A percentile compares a stretch with the other conserved stretches of the same genome.
Conservation (phyloP, 2,329 filamentous ascomycete species). For the Epichloe gansuensis region DNA sequence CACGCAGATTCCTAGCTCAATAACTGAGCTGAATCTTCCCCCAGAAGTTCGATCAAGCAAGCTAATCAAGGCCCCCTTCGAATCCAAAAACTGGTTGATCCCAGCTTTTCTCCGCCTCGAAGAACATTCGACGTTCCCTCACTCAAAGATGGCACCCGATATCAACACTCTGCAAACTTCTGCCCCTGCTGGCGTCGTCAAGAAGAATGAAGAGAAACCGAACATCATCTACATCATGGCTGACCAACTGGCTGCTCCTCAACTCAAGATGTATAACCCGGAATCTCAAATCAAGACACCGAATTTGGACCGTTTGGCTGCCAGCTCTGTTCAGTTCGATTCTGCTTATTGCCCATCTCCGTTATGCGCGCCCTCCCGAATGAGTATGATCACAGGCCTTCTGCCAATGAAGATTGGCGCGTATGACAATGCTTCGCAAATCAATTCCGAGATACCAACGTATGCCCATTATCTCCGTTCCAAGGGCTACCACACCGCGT, state of each 20-base stretch:
- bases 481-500: slow-evolving; percentile 75
- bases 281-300: slow-evolving; percentile 85
- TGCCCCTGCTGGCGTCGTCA: slow-evolving; percentile 19
- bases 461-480: slow-evolving; percentile 84
- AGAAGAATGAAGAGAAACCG: slow-evolving; percentile 19
- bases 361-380: slow-evolving; percentile 81
- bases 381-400: slow-evolving; percentile 88
- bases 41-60: background rate
- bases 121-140: background rate
- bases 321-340: slow-evolving; percentile 76
- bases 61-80: background rate
- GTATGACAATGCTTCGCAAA: slow-evolving; percentile 81
- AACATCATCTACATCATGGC: slow-evolving; percentile 76
- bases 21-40: background rate
- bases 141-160: slow-evolving; percentile 54
- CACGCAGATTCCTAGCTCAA: background rate
- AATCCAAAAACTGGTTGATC: background rate
- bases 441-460: slow-evolving; percentile 73
- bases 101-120: background rate
- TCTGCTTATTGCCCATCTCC: slow-evolving; percentile 91
- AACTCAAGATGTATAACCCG: slow-evolving; percentile 84
- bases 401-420: slow-evolving; percentile 84
- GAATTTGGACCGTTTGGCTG: slow-evolving; percentile 71
- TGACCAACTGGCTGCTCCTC: slow-evolving; percentile 81
- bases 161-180: slow-evolving; percentile 57